phyloP scores from a whole-genome alignment of 2,329 filamentous ascomycete genomes.

The Metarhizium rileyi region DNA sequence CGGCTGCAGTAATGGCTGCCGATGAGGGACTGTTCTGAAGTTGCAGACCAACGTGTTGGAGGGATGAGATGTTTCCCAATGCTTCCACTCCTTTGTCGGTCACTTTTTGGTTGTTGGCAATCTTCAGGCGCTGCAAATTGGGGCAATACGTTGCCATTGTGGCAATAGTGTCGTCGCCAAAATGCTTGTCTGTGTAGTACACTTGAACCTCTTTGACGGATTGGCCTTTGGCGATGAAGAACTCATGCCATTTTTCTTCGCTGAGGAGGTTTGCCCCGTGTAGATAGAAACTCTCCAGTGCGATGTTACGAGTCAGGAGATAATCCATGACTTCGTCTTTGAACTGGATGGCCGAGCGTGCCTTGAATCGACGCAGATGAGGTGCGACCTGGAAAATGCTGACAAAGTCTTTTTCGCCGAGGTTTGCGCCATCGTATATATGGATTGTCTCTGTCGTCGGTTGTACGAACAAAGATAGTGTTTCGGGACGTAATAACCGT shows the following conservation, averaged over 20 bases:
- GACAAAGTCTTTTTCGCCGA: conserved; percentile 67
- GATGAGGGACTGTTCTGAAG: conserved; percentile 48
- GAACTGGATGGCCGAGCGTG: conserved; percentile 83
- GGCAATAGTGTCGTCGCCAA: conserved; percentile 60
- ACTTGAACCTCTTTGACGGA: conserved; percentile 62
- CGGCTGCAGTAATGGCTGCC: conserved; percentile 48
- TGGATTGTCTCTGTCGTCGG: conserved; percentile 39
- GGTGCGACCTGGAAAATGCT: conserved; percentile 71
- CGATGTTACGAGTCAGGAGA: conserved; percentile 59
- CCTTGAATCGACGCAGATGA: conserved; percentile 57
- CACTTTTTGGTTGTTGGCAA: conserved; percentile 70
- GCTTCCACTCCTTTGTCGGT: conserved; percentile 54
- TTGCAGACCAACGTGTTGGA: conserved; percentile 69
- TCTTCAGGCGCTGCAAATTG: conserved; percentile 63
- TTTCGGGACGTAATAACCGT: conserved; percentile 43
- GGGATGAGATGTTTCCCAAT: conserved; percentile 50
- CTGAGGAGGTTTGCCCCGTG: conserved; percentile 78
- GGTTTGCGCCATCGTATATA: conserved; percentile 51
- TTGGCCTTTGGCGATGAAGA: conserved; percentile 56
- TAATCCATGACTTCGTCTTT: conserved; percentile 79
- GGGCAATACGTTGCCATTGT: conserved; percentile 56
- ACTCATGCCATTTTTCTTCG: conserved; percentile 62
- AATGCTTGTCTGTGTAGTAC: conserved; percentile 74
- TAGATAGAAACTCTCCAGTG: conserved; percentile 65
- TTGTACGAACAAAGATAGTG: conserved; percentile 47